Base-by-base conservation (phyloP, 345 rosid genomes). In the Eucalyptus rudis region DNA sequence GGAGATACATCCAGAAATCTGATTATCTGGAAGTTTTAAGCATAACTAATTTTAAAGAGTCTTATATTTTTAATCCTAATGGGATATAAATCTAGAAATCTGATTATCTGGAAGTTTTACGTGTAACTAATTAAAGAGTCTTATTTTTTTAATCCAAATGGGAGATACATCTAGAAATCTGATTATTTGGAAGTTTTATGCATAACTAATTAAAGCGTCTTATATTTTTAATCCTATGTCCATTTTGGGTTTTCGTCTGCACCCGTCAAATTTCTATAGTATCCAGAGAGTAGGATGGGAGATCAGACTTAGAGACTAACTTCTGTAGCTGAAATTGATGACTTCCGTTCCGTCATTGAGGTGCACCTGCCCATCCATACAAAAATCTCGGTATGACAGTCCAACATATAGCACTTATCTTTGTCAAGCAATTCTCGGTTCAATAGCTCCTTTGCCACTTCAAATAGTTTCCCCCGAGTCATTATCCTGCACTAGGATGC, bases 331-430 rank as follows among this genome's bases (percentile, higher is more conserved):
- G 96, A 94, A 89, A 94, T 95, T 79, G 97, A 92, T 87, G 92
- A 94, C 93, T 96, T 97, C 87, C 98, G 90, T 88, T 96, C 98
- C 7, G 94, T 93, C 68, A 97, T 71, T 29, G 92, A 89, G 89
- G 97, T 95, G 88, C 88, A 92, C 93, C 95, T 94, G 88, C 99
- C 99, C 96, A 94, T 93, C 99, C 99, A 97, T 81, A 97, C 95
- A 91, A 95, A 97, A 89, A 93, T 93, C 88, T 95, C 98, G 81
- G 89, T 86, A 40, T 91, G 92, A 89, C 95, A 94, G 49, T 97
- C 98, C 92, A 97, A 91, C 96, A 97, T 91, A 90, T 95, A 97
- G 90, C 98, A 95, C 94, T 94, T 96, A 92, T 92, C 91, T 88
- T 90, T 91, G 54, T 95, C 94, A 52, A 97, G 97, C 94, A 94